These are phyloP conservation scores for Paspalum notatum DNA, from an alignment of 176 grass and related monocot species.

Conservation along the genomic window DNA sequence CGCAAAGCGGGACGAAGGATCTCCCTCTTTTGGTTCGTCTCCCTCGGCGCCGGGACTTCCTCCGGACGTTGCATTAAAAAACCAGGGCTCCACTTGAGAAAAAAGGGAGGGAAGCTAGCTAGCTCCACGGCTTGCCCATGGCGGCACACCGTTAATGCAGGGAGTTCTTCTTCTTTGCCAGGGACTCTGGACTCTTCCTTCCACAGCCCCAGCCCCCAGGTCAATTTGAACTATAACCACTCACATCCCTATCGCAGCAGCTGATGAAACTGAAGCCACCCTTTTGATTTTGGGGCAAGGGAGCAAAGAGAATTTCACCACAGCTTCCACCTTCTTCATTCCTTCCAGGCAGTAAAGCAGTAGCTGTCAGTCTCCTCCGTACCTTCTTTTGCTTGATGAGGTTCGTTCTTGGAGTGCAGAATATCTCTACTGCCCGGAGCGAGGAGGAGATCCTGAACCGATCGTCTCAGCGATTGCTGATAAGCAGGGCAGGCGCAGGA, in stretches of 20 bases:
- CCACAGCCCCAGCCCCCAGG: not conserved
- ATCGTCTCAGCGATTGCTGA: too few species aligned
- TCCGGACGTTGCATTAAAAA: not conserved
- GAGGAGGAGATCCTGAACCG: not conserved
- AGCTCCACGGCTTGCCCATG: conserved; percentile 29
- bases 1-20: conserved; percentile 22
- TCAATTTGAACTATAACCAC: not conserved
- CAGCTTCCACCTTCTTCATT: conserved; percentile 1
- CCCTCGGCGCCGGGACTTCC: not conserved
- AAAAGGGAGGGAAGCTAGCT: too few species aligned
- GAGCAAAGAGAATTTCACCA: not conserved
- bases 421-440: not conserved
- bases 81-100: conserved; percentile 8
- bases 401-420: too few species aligned
- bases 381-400: not conserved
- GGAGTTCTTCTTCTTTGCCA: too few species aligned
- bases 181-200: not conserved
- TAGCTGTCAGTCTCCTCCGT: too few species aligned
- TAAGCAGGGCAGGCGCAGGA: not conserved
- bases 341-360: too few species aligned
- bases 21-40: conserved; percentile 19
- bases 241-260: not conserved
- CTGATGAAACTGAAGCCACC: not conserved
- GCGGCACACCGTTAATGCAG: too few species aligned
- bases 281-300: not conserved